A percentile compares a stretch with the other conserved stretches of the same genome.
phyloP scores from a whole-genome alignment of 106 monocot genomes.

The Dendrobium huoshanense region DNA sequence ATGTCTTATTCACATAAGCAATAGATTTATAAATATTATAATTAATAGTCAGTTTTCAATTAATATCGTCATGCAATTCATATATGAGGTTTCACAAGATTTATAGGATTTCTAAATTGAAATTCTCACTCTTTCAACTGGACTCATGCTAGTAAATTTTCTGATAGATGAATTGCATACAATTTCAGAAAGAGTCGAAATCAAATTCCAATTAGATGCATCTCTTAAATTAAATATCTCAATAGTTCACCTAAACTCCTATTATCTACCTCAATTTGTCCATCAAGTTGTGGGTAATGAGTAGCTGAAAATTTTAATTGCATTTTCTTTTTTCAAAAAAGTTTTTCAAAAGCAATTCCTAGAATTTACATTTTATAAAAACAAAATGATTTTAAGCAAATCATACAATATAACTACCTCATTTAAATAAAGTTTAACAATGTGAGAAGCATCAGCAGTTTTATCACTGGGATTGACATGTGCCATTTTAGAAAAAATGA shows the following conservation, averaged over 20 bases:
- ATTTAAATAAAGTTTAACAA: not conserved
- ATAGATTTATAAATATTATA: too few relatives aligned
- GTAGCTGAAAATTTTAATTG: not conserved
- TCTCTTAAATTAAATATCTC: not conserved
- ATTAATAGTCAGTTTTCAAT: too few relatives aligned
- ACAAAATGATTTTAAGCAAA: not conserved
- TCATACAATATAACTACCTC: not conserved
- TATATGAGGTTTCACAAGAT: too few relatives aligned
- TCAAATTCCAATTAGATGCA: too few relatives aligned
- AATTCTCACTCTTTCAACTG: not conserved
- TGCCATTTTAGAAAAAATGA: not conserved
- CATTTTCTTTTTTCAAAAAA: not conserved
- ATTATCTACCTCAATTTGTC: not conserved
- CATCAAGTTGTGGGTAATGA: not conserved
- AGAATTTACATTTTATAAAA: not conserved
- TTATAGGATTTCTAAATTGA: too few relatives aligned
- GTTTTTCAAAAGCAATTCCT: not conserved
- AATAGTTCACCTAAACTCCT: not conserved
- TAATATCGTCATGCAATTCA: too few relatives aligned
- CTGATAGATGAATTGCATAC: not conserved
- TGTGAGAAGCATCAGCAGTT: not conserved
- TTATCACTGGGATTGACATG: not conserved
- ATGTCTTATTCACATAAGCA: too few relatives aligned
- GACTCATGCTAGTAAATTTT: not conserved
- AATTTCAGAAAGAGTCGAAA: too few relatives aligned